Evolutionary conservation across 257 asterid genomes (phyloP).

Genomic region (Solanum tarijense): DNA sequence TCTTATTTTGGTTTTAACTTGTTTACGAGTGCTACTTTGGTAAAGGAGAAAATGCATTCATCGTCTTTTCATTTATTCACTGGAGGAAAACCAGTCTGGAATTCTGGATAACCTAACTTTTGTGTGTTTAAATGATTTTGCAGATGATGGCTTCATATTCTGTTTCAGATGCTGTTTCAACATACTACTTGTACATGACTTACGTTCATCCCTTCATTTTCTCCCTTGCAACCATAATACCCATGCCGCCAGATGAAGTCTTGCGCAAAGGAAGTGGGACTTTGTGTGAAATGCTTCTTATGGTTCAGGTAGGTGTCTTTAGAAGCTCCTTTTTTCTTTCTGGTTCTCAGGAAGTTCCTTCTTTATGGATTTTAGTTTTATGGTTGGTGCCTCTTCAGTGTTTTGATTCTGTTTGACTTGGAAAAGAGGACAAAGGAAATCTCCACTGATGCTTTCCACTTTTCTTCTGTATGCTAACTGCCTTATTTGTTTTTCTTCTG

Average conservation of each 20-base stretch:
- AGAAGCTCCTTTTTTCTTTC: neutral
- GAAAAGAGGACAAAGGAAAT: neutral
- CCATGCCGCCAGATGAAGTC: constrained; percentile 99
- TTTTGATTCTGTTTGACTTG: neutral
- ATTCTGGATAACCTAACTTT: neutral
- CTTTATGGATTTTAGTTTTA: neutral
- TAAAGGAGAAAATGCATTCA: neutral
- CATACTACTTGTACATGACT: constrained; percentile 94
- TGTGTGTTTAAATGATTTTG: constrained; percentile 14
- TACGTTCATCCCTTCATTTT: constrained; percentile 97
- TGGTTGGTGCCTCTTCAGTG: constrained; percentile 2
- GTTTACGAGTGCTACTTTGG: neutral
- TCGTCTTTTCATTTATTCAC: neutral
- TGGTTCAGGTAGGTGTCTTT: constrained; percentile 74
- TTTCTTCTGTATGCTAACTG: constrained; percentile 1
- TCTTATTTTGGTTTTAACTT: neutral
- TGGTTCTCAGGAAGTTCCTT: neutral
- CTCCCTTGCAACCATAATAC: constrained; percentile 95
- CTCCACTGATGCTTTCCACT: constrained; percentile 3
- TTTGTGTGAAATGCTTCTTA: constrained; percentile 97
- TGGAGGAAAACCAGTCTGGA: neutral
- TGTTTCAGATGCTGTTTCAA: constrained; percentile 98
- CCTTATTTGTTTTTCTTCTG: constrained; percentile 5
- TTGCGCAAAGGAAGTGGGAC: constrained; percentile 99
- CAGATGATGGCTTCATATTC: constrained; percentile 99